Percentiles rank a stretch among this genome's conserved stretches.
These are phyloP conservation scores for Cadophora malorum DNA, from an alignment of 2,329 filamentous ascomycete genomes.

Conservation along the genomic window DNA sequence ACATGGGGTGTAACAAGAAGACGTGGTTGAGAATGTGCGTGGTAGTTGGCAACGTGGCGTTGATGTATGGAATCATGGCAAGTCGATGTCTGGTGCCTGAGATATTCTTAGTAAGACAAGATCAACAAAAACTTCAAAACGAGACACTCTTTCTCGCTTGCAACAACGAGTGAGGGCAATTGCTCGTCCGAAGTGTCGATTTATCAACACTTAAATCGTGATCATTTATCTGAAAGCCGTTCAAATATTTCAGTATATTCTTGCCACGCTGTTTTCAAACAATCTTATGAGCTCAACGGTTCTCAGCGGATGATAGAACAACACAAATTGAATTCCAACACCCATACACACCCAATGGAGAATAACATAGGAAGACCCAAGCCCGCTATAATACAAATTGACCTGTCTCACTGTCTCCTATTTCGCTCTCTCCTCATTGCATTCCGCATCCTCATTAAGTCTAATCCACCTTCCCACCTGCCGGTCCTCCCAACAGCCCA, in stretches of 20 bases:
- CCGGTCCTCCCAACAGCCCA: conserved; percentile 63
- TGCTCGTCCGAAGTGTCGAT: too few species aligned
- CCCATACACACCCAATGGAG: conserved; percentile 1
- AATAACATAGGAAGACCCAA: conserved; percentile 25
- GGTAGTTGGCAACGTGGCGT: background rate
- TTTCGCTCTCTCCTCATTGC: conserved; percentile 5
- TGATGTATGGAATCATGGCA: background rate
- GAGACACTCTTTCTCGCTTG: background rate
- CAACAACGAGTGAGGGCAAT: too few species aligned
- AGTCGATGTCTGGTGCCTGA: background rate
- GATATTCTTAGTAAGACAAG: background rate
- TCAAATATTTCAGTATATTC: too few species aligned
- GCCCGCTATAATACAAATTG: conserved; percentile 32
- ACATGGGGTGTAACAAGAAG: background rate
- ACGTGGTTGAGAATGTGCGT: background rate
- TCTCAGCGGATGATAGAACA: background rate
- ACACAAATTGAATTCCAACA: conserved; percentile 11
- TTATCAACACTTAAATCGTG: background rate
- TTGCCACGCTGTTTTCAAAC: too few species aligned
- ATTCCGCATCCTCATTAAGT: conserved; percentile 5
- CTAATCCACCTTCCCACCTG: conserved; percentile 60
- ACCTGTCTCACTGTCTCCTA: background rate
- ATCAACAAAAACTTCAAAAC: background rate
- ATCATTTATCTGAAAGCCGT: background rate
- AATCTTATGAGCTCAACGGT: too few species aligned